These are phyloP conservation scores for Obelidium mucronatum DNA, from an alignment of 192 early-diverging fungal genomes.

Conservation along the genomic window DNA sequence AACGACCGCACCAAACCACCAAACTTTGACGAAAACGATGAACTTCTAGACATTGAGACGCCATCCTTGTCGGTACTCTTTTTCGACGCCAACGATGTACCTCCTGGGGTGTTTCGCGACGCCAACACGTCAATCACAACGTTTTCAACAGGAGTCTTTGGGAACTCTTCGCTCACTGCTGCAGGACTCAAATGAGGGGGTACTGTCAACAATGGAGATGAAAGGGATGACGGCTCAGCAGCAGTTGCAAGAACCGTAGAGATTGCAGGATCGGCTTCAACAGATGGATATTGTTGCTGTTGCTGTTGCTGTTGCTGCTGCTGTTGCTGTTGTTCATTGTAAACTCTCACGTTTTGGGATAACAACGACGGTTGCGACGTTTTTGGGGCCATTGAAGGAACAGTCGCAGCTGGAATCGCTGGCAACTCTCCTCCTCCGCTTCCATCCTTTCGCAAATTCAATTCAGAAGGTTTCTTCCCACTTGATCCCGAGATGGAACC, in stretches of 20 bases:
- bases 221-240: too few relatives aligned
- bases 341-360: too few relatives aligned
- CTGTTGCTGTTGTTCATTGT: too few relatives aligned
- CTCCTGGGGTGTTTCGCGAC: background rate
- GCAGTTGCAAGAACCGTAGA: too few relatives aligned
- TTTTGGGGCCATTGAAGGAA: background rate
- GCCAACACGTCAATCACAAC: constrained; percentile 20
- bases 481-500: constrained; percentile 25
- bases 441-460: background rate
- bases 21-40: constrained; percentile 18
- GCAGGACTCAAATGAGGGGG: background rate
- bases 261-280: too few relatives aligned
- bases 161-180: background rate
- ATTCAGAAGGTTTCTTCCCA: background rate
- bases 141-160: constrained; percentile 18
- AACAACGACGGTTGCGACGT: too few relatives aligned
- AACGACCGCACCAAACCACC: constrained; percentile 16
- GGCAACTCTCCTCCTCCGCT: background rate
- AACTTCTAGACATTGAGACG: background rate
- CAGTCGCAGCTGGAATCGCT: constrained; percentile 5
- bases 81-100: constrained; percentile 5
- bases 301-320: background rate
- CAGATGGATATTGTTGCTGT: too few relatives aligned
- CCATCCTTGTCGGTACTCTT: constrained; percentile 4
- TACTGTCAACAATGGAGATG: background rate